A percentile compares a stretch with the other conserved stretches of the same genome.
These are phyloP conservation scores for Letharia lupina DNA, from an alignment of 495 filamentous ascomycete genomes.

Conservation along the genomic window DNA sequence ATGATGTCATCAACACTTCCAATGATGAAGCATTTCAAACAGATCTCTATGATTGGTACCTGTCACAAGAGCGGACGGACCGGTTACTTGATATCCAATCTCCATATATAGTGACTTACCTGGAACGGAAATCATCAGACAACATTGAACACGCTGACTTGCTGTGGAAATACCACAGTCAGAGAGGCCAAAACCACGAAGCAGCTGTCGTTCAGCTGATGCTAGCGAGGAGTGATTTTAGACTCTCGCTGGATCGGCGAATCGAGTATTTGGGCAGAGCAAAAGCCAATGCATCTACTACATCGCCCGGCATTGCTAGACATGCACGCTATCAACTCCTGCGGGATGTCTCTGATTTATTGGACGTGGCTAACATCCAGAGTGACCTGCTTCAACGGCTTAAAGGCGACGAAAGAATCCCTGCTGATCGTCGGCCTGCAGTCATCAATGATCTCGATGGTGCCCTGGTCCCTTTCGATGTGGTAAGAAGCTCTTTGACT, in stretches of 20 bases:
- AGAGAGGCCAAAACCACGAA: conserved; percentile 67
- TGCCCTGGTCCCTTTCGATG: conserved; percentile 59
- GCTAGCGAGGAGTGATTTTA: conserved; percentile 72
- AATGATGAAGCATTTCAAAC: conserved; percentile 89
- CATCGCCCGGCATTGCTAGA: conserved; percentile 59
- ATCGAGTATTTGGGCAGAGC: conserved; percentile 85
- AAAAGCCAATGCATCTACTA: conserved; percentile 74
- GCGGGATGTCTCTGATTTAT: conserved; percentile 72
- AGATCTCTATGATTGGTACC: conserved; percentile 94
- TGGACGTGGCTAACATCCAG: conserved; percentile 92
- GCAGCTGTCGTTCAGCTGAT: conserved; percentile 79
- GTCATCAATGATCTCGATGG: conserved; percentile 63
- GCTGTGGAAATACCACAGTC: conserved; percentile 83
- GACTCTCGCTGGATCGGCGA: conserved; percentile 62
- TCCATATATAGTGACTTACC: conserved; percentile 75
- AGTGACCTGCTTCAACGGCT: conserved; percentile 81
- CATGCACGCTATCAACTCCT: conserved; percentile 69
- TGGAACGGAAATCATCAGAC: conserved; percentile 59
- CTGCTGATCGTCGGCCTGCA: conserved; percentile 46
- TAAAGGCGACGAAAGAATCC: conserved; percentile 60
- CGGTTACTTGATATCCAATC: conserved; percentile 77
- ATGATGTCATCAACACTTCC: conserved; percentile 74
- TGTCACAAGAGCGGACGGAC: conserved; percentile 70
- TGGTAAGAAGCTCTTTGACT: conserved; percentile 45
- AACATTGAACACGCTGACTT: conserved; percentile 74